Evolutionary conservation across 768 basidiomycete species (phyloP).

Genomic region (Lanmaoa pseudosensibilis): DNA sequence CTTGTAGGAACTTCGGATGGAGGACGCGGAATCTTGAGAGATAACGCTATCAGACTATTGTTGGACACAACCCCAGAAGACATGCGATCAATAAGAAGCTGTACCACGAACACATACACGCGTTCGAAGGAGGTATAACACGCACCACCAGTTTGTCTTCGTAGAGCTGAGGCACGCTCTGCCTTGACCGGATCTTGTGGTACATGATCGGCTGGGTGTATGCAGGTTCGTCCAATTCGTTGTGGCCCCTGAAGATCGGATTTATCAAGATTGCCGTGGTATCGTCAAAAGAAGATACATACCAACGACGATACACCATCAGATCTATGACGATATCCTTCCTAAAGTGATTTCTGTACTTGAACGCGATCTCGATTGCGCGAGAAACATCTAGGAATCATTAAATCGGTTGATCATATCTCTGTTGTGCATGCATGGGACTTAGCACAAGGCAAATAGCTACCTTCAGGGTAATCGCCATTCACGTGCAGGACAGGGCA

Average conservation of each 20-base stretch:
- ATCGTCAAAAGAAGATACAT: conserved; percentile 15
- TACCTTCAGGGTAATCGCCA: conserved; percentile 86
- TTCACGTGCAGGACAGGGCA: conserved; percentile 90
- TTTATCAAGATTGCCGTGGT: background rate
- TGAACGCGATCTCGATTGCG: conserved; percentile 86
- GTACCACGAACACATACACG: background rate
- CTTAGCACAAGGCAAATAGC: background rate
- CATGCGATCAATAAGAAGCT: background rate
- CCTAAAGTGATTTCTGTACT: conserved; percentile 82
- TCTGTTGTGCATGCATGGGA: background rate
- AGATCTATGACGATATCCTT: conserved; percentile 91
- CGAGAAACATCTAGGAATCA: conserved; percentile 65
- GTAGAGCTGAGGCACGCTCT: conserved; percentile 78
- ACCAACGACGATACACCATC: conserved; percentile 86
- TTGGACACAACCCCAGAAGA: background rate
- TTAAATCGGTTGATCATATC: background rate
- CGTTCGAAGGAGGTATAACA: conserved; percentile 5
- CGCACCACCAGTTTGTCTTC: conserved; percentile 75
- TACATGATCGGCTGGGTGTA: conserved; percentile 94
- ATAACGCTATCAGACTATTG: conserved; percentile 40
- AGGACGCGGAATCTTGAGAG: conserved; percentile 45
- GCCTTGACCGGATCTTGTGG: conserved; percentile 74
- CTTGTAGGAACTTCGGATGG: conserved; percentile 59
- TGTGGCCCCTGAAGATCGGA: conserved; percentile 64
- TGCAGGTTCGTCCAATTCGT: conserved; percentile 83